phyloP scores from a whole-genome alignment of 2,329 filamentous ascomycete species.

The Fusarium bulbicola region DNA sequence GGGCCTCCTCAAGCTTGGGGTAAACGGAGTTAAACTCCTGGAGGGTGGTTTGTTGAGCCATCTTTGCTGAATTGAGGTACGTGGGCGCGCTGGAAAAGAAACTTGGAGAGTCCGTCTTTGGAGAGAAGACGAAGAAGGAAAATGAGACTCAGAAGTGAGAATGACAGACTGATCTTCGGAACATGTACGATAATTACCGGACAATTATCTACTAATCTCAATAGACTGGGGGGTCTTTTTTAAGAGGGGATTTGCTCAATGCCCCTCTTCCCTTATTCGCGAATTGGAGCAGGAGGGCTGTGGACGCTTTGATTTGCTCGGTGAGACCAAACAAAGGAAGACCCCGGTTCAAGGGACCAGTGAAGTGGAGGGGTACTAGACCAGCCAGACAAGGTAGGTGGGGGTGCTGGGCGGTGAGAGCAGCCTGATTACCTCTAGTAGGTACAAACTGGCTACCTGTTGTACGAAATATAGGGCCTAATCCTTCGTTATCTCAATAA shows the following conservation, averaged over 20 bases:
- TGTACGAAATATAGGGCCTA: no score
- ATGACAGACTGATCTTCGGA: slow-evolving; percentile 5
- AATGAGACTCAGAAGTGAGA: slow-evolving; percentile 11
- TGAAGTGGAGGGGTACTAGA: neutral
- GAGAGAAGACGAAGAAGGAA: neutral
- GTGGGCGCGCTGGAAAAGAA: neutral
- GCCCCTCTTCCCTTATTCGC: slow-evolving; percentile 41
- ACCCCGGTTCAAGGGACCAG: slow-evolving; percentile 5
- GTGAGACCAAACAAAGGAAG: slow-evolving; percentile 37
- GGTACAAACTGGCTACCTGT: neutral
- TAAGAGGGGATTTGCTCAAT: slow-evolving; percentile 4
- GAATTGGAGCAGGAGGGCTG: slow-evolving; percentile 5
- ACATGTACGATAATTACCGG: slow-evolving; percentile 40
- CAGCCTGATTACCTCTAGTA: neutral
- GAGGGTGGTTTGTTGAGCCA: slow-evolving; percentile 78
- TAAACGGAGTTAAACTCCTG: slow-evolving; percentile 92
- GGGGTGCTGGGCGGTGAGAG: neutral
- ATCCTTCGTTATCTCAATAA: no score
- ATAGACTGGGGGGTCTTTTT: neutral
- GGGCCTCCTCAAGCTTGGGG: slow-evolving; percentile 82
- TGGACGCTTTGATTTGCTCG: slow-evolving; percentile 31
- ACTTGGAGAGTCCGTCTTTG: slow-evolving; percentile 19
- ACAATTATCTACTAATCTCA: neutral
- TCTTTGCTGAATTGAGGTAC: slow-evolving; percentile 45
- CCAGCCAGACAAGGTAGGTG: no score